These are phyloP conservation scores for Breviolum minutum DNA, from an alignment of 73 alveolate genomes.

Conservation along the genomic window DNA sequence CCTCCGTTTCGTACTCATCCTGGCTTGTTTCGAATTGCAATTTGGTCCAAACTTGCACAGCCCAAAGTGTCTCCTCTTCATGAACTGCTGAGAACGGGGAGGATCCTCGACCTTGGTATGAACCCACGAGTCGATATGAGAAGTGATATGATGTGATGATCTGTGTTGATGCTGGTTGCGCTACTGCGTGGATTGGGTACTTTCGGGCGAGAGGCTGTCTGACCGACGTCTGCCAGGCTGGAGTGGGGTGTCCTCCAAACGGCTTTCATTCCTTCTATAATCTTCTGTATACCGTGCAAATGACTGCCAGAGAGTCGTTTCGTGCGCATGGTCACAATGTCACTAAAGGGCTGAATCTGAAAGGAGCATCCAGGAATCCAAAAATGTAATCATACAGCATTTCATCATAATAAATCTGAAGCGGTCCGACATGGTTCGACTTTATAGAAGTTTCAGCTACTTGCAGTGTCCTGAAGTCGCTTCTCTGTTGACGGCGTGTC, in stretches of 20 bases:
- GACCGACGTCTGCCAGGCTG: conserved; percentile 34
- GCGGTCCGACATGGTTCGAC: not conserved
- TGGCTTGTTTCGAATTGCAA: not conserved
- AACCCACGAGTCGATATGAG: not conserved
- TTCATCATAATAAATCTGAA: not conserved
- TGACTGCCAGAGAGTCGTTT: not conserved
- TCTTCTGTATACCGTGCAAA: too few species aligned
- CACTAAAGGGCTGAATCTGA: too few species aligned
- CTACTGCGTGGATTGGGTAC: not conserved
- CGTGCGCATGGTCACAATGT: too few species aligned
- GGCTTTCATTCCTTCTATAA: too few species aligned
- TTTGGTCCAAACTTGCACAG: not conserved
- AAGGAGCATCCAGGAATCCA: not conserved
- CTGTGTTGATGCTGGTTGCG: too few species aligned
- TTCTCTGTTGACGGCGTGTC: conserved; percentile 86
- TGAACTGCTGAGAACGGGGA: conserved; percentile 86
- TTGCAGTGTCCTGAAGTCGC: conserved; percentile 62
- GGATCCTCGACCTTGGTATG: conserved; percentile 43
- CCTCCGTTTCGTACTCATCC: conserved; percentile 59
- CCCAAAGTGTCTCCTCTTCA: conserved; percentile 19
- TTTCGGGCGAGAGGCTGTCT: not conserved
- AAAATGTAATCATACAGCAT: not conserved
- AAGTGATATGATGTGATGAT: too few species aligned
- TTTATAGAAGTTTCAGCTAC: not conserved
- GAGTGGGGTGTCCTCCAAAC: conserved; percentile 16